A percentile compares a stretch with the other conserved stretches of the same genome.
Evolutionary conservation across 345 rosid genomes (phyloP).

Genomic region (Euphorbia peplus): DNA sequence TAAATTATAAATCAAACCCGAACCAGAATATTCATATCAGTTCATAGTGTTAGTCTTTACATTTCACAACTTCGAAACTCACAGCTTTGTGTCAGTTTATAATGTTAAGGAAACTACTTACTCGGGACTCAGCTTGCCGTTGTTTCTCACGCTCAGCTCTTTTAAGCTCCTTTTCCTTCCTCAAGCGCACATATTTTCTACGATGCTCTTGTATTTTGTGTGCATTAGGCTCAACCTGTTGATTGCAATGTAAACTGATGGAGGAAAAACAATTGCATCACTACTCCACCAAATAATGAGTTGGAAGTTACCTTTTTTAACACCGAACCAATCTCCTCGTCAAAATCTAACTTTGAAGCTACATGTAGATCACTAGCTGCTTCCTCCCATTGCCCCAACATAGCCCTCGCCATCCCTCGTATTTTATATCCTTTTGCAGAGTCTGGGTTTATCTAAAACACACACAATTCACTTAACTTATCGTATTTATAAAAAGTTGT

Average conservation of each 20-base stretch:
- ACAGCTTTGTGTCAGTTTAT: no score
- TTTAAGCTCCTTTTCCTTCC: slow-evolving; percentile 55
- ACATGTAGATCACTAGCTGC: slow-evolving; percentile 74
- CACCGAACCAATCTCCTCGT: slow-evolving; percentile 62
- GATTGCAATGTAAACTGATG: slow-evolving; percentile 10
- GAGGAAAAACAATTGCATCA: neutral
- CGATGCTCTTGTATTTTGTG: slow-evolving; percentile 69
- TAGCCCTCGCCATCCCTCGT: slow-evolving; percentile 74
- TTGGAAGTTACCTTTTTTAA: slow-evolving; percentile 59
- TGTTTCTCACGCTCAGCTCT: slow-evolving; percentile 48
- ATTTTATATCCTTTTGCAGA: slow-evolving; percentile 85
- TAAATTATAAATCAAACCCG: no score
- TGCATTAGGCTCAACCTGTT: slow-evolving; percentile 80
- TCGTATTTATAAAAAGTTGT: neutral
- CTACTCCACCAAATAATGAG: neutral
- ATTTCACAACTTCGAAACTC: no score
- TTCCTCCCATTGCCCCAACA: slow-evolving; percentile 76
- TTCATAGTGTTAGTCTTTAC: no score
- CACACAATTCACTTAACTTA: slow-evolving; percentile 10
- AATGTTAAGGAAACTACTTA: slow-evolving; percentile 22
- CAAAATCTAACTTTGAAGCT: slow-evolving; percentile 80
- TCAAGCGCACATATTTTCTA: slow-evolving; percentile 65
- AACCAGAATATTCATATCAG: no score
- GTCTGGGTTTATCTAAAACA: slow-evolving; percentile 71
- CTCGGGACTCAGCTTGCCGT: slow-evolving; percentile 49